Conservation (phyloP, 352 stramenopile genomes). For the Pythium monospermum region DNA sequence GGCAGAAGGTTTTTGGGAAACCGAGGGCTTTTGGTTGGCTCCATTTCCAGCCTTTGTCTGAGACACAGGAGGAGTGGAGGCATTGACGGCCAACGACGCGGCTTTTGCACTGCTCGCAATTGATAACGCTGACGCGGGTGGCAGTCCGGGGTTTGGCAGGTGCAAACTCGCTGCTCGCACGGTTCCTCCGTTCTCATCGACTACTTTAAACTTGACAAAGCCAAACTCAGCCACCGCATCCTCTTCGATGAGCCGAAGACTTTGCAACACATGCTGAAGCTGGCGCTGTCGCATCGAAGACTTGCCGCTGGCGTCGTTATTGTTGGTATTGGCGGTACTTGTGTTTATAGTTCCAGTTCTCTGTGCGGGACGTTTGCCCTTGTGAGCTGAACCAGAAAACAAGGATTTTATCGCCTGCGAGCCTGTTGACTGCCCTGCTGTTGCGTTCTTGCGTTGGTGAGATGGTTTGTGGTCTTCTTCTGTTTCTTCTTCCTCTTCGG, state of each 20-base stretch:
- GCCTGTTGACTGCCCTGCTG: background rate
- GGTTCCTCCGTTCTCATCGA: slow-evolving; percentile 5
- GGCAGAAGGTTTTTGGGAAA: background rate
- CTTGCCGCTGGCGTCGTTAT: background rate
- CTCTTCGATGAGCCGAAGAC: slow-evolving; percentile 15
- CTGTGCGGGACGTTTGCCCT: too few relatives aligned
- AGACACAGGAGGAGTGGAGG: too few relatives aligned
- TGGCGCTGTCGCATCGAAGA: slow-evolving; percentile 16
- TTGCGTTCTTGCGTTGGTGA: too few relatives aligned
- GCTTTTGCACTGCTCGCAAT: too few relatives aligned
- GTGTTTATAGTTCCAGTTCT: too few relatives aligned
- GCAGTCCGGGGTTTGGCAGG: slow-evolving; percentile 5
- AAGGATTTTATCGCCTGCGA: slow-evolving; percentile 5
- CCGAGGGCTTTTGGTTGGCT: background rate
- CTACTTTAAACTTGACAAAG: slow-evolving; percentile 9
- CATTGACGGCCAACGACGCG: too few relatives aligned
- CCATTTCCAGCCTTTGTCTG: too few relatives aligned
- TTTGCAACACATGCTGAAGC: slow-evolving; percentile 12
- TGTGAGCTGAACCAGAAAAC: slow-evolving; percentile 1
- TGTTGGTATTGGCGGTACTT: slow-evolving; percentile 1
- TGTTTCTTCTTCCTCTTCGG: background rate
- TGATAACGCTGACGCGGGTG: too few relatives aligned
- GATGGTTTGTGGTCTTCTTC: background rate
- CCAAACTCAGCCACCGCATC: slow-evolving; percentile 10
- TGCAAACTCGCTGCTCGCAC: slow-evolving; percentile 4